Evolutionary conservation across 768 basidiomycete species (phyloP), one percentile per base, ranked within the genome.

Genomic region (Tremella yokohamensis): DNA sequence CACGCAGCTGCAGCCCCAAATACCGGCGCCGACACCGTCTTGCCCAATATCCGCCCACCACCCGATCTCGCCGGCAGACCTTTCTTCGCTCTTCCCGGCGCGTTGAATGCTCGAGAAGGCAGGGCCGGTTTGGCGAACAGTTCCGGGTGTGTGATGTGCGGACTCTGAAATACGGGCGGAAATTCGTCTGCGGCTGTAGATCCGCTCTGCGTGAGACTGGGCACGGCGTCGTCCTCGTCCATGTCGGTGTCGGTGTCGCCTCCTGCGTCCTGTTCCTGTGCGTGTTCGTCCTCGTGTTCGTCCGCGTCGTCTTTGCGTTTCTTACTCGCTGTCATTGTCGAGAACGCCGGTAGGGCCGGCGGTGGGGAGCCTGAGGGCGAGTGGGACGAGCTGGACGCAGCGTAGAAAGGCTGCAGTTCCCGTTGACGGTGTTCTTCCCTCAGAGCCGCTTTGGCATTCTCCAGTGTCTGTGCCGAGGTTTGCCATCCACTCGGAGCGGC

Each of bases 11-110:
- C 29, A 34, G 29, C 29, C 26, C 64, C 22, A 18, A 61, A 56
- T 3, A 72, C 70, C 22, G 70, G 70, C 51, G 65, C 68, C 18
- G 63, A 65, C 57, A 69, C 58, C 7, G 70, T 67, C 57, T 72
- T 72, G 3, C 65, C 70, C 60, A 60, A 49, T 12, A 25, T 39
- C 58, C 49, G 54, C 8, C 57, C 65, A 26, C 42, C 65, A 45
- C 22, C 52, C 59, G 16, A 2, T 34, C 38, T 56, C 29, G 40
- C 53, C 16, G 54, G 58, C 15, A 56, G 51, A 1, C 54, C 60
- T 52, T 54, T 57, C 52, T 45, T 58, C 3, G 38, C 34, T 7
- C n/a, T 42, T 34, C 39, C 40, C 53, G 18, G 29, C 8, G 3
- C 3, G 8, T 49, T 49, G 38, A 49, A 39, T 40, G 57, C n/a